These are phyloP conservation scores for Aspergillus ostianus DNA, from an alignment of 495 filamentous ascomycete genomes.

Conservation along the genomic window DNA sequence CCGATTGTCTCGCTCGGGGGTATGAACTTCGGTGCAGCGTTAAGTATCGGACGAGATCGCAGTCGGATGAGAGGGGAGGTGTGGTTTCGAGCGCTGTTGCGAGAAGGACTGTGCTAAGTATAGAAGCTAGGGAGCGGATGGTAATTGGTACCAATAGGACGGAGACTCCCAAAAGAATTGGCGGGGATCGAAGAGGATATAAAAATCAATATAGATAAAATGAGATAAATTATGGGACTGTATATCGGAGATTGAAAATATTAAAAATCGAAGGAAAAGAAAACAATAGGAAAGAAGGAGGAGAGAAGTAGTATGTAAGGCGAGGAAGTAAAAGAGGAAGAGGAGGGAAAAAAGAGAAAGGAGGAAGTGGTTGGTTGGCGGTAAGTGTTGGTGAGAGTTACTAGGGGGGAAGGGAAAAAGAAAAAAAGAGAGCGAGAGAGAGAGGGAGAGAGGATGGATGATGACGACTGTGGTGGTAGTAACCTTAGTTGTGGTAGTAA, in stretches of 20 bases:
- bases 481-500: neutral
- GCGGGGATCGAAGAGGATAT: slow-evolving; percentile 21
- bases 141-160: slow-evolving; percentile 13
- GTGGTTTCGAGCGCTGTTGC: neutral
- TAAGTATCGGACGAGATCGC: slow-evolving; percentile 3
- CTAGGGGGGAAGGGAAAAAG: neutral
- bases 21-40: slow-evolving; percentile 8
- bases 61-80: neutral
- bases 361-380: slow-evolving; percentile 13
- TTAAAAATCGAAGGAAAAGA: slow-evolving; percentile 9
- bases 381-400: slow-evolving; percentile 3
- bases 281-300: slow-evolving; percentile 15
- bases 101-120: slow-evolving; percentile 18
- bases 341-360: slow-evolving; percentile 1
- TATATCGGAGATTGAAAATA: neutral
- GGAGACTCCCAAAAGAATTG: slow-evolving; percentile 1
- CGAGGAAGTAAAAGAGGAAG: slow-evolving; percentile 3
- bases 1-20: slow-evolving; percentile 7
- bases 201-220: slow-evolving; percentile 13
- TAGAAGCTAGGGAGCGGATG: slow-evolving; percentile 14
- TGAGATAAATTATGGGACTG: slow-evolving; percentile 10
- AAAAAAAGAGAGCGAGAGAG: slow-evolving; percentile 5
- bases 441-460: slow-evolving; percentile 7
- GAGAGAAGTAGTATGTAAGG: neutral
- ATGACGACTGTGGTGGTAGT: slow-evolving; percentile 5